Percentiles rank a stretch among this genome's conserved stretches.
Evolutionary conservation across 2,329 filamentous ascomycete genomes (phyloP).

Genomic region (Xylariomycetidae sp.): DNA sequence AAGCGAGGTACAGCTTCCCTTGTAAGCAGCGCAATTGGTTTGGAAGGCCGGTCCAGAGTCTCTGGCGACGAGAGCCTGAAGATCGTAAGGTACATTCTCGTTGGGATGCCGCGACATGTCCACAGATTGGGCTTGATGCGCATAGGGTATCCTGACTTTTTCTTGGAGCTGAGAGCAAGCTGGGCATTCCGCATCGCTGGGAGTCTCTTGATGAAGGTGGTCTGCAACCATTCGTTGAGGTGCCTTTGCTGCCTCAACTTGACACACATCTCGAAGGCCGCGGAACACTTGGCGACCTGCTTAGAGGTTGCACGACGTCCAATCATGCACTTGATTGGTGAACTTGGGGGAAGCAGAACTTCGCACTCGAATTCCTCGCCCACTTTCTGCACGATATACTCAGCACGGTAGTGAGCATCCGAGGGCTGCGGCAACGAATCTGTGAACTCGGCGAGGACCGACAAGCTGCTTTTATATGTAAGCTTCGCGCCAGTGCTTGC

Average conservation of each 20-base stretch:
- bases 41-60: slow-evolving; percentile 52
- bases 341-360: slow-evolving; percentile 67
- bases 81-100: slow-evolving; percentile 53
- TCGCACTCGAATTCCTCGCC: slow-evolving; percentile 66
- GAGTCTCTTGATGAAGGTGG: slow-evolving; percentile 63
- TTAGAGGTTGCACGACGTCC: slow-evolving; percentile 65
- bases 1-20: slow-evolving; percentile 57
- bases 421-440: slow-evolving; percentile 53
- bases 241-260: slow-evolving; percentile 59
- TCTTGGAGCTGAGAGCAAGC: slow-evolving; percentile 74
- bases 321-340: slow-evolving; percentile 60
- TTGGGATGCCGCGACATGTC: slow-evolving; percentile 43
- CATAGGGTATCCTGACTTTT: slow-evolving; percentile 69
- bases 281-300: slow-evolving; percentile 75
- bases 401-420: slow-evolving; percentile 31
- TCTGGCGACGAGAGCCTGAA: slow-evolving; percentile 52
- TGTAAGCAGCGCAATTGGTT: slow-evolving; percentile 65
- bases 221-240: slow-evolving; percentile 68
- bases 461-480: slow-evolving; percentile 68
- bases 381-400: slow-evolving; percentile 56
- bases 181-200: slow-evolving; percentile 83
- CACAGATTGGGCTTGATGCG: slow-evolving; percentile 72
- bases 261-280: slow-evolving; percentile 78
- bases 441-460: slow-evolving; percentile 67
- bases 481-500: slow-evolving; percentile 67